Conservation (phyloP, 139 green algal genomes). For the Haematococcus sp. region DNA sequence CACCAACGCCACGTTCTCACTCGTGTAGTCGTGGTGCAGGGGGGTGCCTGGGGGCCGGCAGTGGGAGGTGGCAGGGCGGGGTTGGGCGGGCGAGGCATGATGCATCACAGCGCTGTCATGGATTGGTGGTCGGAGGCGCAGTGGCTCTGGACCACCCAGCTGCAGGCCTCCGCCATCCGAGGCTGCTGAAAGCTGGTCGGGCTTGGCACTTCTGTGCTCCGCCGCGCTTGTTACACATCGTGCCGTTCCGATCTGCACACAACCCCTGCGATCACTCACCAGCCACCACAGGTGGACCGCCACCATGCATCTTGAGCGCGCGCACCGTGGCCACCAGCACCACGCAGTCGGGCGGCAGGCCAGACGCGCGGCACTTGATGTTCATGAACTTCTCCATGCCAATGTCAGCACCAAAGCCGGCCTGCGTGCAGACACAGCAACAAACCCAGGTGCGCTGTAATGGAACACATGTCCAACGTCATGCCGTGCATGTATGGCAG, state of each 20-base stretch:
- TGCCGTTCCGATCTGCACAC: too few species aligned
- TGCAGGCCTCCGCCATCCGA: too few species aligned
- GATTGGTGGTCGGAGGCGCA: too few species aligned
- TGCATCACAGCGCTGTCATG: too few species aligned
- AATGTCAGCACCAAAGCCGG: slow-evolving; percentile 97
- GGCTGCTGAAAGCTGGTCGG: too few species aligned
- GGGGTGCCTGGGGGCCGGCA: slow-evolving; percentile 68
- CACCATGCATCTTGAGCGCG: slow-evolving; percentile 93
- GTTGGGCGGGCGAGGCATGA: too few species aligned
- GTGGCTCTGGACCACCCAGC: too few species aligned
- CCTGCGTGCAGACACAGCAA: slow-evolving; percentile 42
- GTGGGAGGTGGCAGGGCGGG: too few species aligned
- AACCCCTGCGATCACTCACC: too few species aligned
- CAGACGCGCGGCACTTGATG: slow-evolving; percentile 66
- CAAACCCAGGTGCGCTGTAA: too few species aligned
- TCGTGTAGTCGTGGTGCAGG: slow-evolving; percentile 89
- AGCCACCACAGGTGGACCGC: slow-evolving; percentile 75
- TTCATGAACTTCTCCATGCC: slow-evolving; percentile 93
- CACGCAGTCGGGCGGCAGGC: slow-evolving; percentile 63
- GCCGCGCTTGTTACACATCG: too few species aligned
- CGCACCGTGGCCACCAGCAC: slow-evolving; percentile 95
- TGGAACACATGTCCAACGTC: background rate
- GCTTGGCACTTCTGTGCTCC: too few species aligned
- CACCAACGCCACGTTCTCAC: slow-evolving; percentile 87
- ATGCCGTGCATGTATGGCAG: background rate